A percentile compares a stretch with the other conserved stretches of the same genome.
These are phyloP conservation scores for Lachnellula cervina DNA, from an alignment of 2,329 filamentous ascomycete genomes.

Conservation along the genomic window DNA sequence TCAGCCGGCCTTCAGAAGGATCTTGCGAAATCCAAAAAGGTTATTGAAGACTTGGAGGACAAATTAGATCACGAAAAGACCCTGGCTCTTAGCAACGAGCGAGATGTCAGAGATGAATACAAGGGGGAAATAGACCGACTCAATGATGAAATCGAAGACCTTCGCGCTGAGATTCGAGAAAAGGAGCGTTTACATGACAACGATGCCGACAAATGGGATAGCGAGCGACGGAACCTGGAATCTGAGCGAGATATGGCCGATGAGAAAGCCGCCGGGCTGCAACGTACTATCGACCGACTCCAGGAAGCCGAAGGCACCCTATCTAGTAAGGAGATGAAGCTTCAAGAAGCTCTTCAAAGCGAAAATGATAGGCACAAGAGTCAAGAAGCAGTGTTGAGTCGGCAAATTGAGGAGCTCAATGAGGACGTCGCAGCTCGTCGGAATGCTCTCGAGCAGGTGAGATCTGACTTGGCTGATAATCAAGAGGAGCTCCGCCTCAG, in stretches of 20 bases:
- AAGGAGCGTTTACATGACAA: slow-evolving; percentile 67
- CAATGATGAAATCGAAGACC: slow-evolving; percentile 45
- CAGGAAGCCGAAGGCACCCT: slow-evolving; percentile 63
- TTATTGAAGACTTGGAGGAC: slow-evolving; percentile 43
- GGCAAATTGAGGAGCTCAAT: slow-evolving; percentile 71
- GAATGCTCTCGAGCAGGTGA: slow-evolving; percentile 58
- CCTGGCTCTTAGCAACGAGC: slow-evolving; percentile 48
- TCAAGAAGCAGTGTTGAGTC: slow-evolving; percentile 64
- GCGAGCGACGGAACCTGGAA: slow-evolving; percentile 59
- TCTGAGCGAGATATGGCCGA: slow-evolving; percentile 62
- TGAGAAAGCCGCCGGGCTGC: slow-evolving; percentile 61
- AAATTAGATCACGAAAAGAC: slow-evolving; percentile 41
- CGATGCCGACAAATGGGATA: slow-evolving; percentile 69
- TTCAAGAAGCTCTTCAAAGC: slow-evolving; percentile 64
- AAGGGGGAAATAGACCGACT: slow-evolving; percentile 50
- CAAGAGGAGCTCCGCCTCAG: slow-evolving; percentile 67
- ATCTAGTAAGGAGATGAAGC: slow-evolving; percentile 61
- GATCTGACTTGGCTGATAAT: slow-evolving; percentile 59
- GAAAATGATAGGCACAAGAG: slow-evolving; percentile 67
- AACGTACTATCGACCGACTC: slow-evolving; percentile 66
- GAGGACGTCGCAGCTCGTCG: slow-evolving; percentile 65
- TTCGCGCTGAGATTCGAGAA: slow-evolving; percentile 58
- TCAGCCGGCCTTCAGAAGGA: slow-evolving; percentile 63
- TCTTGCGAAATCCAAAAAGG: slow-evolving; percentile 42
- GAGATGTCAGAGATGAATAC: slow-evolving; percentile 51